phyloP scores from a whole-genome alignment of 352 stramenopile genomes.

The Phytophthora capsici region DNA sequence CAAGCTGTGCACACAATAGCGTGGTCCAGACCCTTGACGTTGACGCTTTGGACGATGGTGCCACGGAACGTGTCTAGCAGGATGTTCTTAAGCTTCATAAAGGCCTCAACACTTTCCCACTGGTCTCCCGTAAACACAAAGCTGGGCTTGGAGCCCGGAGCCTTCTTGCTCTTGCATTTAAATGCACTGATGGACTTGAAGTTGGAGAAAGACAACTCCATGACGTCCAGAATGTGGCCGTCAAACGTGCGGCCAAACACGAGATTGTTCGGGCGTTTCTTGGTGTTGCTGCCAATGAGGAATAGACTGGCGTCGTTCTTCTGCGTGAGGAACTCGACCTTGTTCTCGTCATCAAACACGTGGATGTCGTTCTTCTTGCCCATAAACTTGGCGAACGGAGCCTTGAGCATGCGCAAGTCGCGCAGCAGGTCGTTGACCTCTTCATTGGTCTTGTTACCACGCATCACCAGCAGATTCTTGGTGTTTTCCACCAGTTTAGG shows the following conservation, averaged over 20 bases:
- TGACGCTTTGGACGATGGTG: slow-evolving; percentile 95
- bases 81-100: slow-evolving; percentile 95
- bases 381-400: slow-evolving; percentile 89
- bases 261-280: slow-evolving; percentile 99
- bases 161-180: slow-evolving; percentile 91
- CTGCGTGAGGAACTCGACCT: slow-evolving; percentile 93
- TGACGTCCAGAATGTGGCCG: slow-evolving; percentile 97
- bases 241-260: slow-evolving; percentile 98
- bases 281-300: slow-evolving; percentile 96
- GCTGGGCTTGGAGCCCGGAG: slow-evolving; percentile 95
- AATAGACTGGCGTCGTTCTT: slow-evolving; percentile 99
- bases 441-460: slow-evolving; percentile 91
- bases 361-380: slow-evolving; percentile 94
- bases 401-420: slow-evolving; percentile 90
- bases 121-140: slow-evolving; percentile 96
- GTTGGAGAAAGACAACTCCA: slow-evolving; percentile 96
- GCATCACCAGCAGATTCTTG: slow-evolving; percentile 90
- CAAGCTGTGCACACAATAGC: slow-evolving; percentile 97
- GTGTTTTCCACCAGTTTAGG: slow-evolving; percentile 93
- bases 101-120: slow-evolving; percentile 92
- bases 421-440: slow-evolving; percentile 81
- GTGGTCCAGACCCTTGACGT: slow-evolving; percentile 97
- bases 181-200: slow-evolving; percentile 96
- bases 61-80: slow-evolving; percentile 98
- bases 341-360: slow-evolving; percentile 94